phyloP scores from a whole-genome alignment of 495 filamentous ascomycete species.

The Venustampulla echinocandica region DNA sequence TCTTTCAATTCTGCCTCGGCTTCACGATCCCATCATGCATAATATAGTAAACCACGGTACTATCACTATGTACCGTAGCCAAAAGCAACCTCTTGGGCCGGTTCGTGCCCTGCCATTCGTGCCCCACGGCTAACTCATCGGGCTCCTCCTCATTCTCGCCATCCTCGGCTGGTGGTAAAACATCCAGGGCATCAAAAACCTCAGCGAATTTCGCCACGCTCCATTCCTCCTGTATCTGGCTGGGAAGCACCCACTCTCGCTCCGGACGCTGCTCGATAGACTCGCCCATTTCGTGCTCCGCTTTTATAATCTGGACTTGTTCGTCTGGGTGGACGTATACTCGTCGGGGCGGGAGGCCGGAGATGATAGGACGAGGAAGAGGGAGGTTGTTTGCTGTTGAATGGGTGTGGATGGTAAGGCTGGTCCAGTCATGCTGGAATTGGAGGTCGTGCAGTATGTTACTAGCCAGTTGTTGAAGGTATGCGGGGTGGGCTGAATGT shows the following conservation, averaged over 20 bases:
- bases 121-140: conserved; percentile 21
- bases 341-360: conserved; percentile 77
- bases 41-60: conserved; percentile 90
- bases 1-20: conserved; percentile 88
- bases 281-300: conserved; percentile 30
- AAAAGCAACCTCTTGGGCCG: conserved; percentile 66
- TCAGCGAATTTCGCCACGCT: conserved; percentile 63
- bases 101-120: conserved; percentile 33
- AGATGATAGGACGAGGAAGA: conserved; percentile 59
- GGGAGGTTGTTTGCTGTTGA: conserved; percentile 26
- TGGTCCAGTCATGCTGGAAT: conserved; percentile 81
- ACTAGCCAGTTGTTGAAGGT: conserved; percentile 43
- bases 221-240: conserved; percentile 74
- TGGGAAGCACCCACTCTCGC: conserved; percentile 81
- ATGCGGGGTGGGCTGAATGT: conserved; percentile 10
- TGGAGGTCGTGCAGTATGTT: conserved; percentile 73
- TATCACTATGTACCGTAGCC: conserved; percentile 79
- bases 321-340: conserved; percentile 92
- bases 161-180: conserved; percentile 32
- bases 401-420: conserved; percentile 51
- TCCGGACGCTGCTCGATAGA: conserved; percentile 43
- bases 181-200: conserved; percentile 68
- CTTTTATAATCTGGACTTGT: conserved; percentile 68
- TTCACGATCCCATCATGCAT: conserved; percentile 94
- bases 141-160: conserved; percentile 15